These are phyloP conservation scores for Septoria petroselini DNA, from an alignment of 2,329 filamentous ascomycete genomes.

Conservation along the genomic window DNA sequence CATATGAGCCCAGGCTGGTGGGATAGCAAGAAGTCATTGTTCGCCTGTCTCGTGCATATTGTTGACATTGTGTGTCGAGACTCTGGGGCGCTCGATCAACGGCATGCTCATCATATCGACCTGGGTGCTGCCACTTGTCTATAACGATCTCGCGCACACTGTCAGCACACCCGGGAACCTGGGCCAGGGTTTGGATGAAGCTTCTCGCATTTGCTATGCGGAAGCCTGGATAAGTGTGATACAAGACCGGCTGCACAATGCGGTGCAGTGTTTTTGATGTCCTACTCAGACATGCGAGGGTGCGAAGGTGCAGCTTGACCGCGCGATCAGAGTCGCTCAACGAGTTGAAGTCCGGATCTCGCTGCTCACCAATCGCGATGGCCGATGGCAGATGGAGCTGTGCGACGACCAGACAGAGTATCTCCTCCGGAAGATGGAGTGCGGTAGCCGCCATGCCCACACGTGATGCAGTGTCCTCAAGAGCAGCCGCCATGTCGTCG, in stretches of 20 bases:
- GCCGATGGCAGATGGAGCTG: conserved; percentile 11
- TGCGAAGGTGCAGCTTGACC: conserved; percentile 14
- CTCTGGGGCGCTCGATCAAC: conserved; percentile 12
- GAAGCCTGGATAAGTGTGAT: conserved; percentile 13
- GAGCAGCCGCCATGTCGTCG: too few species aligned
- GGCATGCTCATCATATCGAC: conserved; percentile 1
- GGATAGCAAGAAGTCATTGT: conserved; percentile 15
- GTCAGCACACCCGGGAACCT: not conserved
- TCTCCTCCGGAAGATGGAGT: conserved; percentile 19
- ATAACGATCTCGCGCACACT: conserved; percentile 12
- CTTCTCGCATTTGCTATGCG: conserved; percentile 12
- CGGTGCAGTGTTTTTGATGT: conserved; percentile 12
- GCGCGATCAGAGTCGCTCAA: conserved; percentile 11
- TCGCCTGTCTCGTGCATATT: conserved; percentile 11
- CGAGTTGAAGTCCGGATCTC: conserved; percentile 7
- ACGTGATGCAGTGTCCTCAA: not conserved
- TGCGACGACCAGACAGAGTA: conserved; percentile 7
- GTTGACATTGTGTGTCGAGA: conserved; percentile 13
- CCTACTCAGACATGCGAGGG: conserved; percentile 11
- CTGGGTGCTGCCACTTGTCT: conserved; percentile 17
- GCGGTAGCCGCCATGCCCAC: conserved; percentile 3
- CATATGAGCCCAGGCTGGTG: conserved; percentile 9
- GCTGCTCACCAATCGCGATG: conserved; percentile 9
- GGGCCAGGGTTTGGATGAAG: conserved; percentile 11
- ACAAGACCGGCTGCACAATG: conserved; percentile 15